A percentile compares a stretch with the other conserved stretches of the same genome.
These are phyloP conservation scores for Pichia terricola DNA, from an alignment of 1,139 yeast species.

Conservation along the genomic window DNA sequence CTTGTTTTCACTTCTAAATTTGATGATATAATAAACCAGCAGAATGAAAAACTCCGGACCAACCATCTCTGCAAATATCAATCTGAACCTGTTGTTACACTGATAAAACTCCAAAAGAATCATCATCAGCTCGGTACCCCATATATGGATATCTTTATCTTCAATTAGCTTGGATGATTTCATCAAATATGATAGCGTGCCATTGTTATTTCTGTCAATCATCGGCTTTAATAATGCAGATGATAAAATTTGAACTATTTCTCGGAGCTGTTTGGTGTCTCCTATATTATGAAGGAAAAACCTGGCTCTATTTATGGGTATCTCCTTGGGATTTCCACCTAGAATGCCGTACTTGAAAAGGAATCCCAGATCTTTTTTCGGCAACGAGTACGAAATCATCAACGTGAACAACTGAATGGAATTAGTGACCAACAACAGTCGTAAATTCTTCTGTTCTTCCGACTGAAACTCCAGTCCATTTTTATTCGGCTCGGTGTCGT, in stretches of 20 bases:
- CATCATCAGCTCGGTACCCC: constrained; percentile 49
- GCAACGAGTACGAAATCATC: constrained; percentile 59
- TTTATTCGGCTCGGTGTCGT: constrained; percentile 3
- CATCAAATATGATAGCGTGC: constrained; percentile 19
- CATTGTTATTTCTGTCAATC: constrained; percentile 11
- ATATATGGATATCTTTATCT: constrained; percentile 32
- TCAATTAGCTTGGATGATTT: constrained; percentile 19
- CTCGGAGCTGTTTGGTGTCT: constrained; percentile 43
- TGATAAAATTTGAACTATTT: constrained; percentile 38
- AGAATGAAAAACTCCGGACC: constrained; percentile 47
- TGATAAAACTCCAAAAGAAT: constrained; percentile 72
- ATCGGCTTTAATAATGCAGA: constrained; percentile 37
- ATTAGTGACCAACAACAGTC: constrained; percentile 45
- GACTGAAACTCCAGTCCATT: constrained; percentile 27
- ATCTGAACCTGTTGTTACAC: constrained; percentile 50
- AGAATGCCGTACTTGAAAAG: constrained; percentile 28
- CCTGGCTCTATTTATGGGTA: constrained; percentile 35
- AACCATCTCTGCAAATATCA: constrained; percentile 35
- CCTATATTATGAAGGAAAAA: constrained; percentile 43
- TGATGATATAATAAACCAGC: constrained; percentile 48
- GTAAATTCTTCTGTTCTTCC: constrained; percentile 33
- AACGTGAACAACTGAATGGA: constrained; percentile 54
- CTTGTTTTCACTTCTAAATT: constrained; percentile 33
- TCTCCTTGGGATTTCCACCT: constrained; percentile 20
- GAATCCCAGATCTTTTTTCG: constrained; percentile 38